Base-by-base conservation (phyloP, 2,329 filamentous ascomycete genomes). In the Conoideocrella luteorostrata region DNA sequence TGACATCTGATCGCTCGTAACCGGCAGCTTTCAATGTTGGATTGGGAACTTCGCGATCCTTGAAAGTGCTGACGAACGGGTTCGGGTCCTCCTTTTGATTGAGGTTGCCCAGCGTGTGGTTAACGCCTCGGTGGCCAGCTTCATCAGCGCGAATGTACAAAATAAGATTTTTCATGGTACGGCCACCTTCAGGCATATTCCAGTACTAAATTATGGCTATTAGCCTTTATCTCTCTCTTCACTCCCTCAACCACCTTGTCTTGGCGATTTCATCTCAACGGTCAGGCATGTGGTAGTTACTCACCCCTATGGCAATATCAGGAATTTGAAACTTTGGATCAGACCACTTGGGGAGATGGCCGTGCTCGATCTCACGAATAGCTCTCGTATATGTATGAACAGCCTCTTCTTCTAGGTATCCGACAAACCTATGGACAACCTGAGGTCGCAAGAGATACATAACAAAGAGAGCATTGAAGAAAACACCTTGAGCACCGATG, bases 321-420 rank as follows among this genome's bases (percentile, higher is more conserved):
- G 93, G 93, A 3, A 93, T 88, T 42, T 75, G 56, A 57, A 95
- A 82, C 7, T 81, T 76, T 2, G 69, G 66, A 48, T 79, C 73
- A 21, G 78, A 72, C 90, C 93, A 98, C 54, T 80, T 80, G 1
- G 90, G 89, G 12, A 96, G 70, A 46, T 80, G 77, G n/a, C 91
- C 91, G 3, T 77, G 74, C 46, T 97, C 90, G 20, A 98, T 77
- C 58, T 97, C 93, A 52, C 81, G 73, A 55, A 97, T 86, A 48
- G 88, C 87, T 39, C 89, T 82, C 1, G 88, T 93, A 69, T 98
- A 98, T 0, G 93, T 98, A 59, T 95, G 78, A 2, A 97, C 91
- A 7, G 93, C 93, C 65, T 98, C 93, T 63, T 98, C 93, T 65
- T 98, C 93, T 11, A 98, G 80, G 56, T 97, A 97, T 2, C 90